Base-by-base conservation (phyloP, 768 basidiomycete genomes). In the Kondoa malvinella region DNA sequence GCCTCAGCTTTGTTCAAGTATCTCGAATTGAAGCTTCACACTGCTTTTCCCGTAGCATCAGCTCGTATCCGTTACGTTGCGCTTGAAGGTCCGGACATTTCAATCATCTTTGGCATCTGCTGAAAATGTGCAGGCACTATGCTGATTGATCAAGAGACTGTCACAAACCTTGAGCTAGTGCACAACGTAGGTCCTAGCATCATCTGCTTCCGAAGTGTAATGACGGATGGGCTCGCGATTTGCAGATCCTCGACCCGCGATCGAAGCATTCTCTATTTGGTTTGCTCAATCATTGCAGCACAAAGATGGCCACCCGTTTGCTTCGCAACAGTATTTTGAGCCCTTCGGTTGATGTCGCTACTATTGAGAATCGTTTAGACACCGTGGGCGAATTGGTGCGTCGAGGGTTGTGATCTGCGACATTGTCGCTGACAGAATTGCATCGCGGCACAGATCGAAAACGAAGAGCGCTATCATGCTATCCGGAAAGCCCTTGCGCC, bases 71-170 rank as follows among this genome's bases (percentile, higher is more conserved):
- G 61, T 4, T 75, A 73, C 59, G 57, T 33, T 0, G 61, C 70
- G 1, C 68, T 74, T 31, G 73, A 75, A 29, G 74, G 69, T 25
- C 16, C 8, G 40, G 14, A 33, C 25, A n/a, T n/a, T 12, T 29
- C 27, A 4, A 8, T 14, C 4, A 59, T 31, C 25, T 25, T 12
- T 59, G 4, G 58, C 21, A 59, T 12, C 12, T 59, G 21, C 62
- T 61, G 62, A 17, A 21, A 32, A 12, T n/a, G 34, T 26, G 14
- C 31, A 75, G 92, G 92, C 0, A 92, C 89, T 0, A 88, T 96
- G 87, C 82, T 95, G 82, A 87, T 99, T 71, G 95, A 97, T 74
- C 82, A 85, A 0, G 92, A 92, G 69, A 91, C 88, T 0, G 88
- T 85, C 1, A 83, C 83, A 56, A 92, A 94, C 75, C 81, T 99